These are phyloP conservation scores for Suillus clintonianus DNA, from an alignment of 768 basidiomycete species.

Conservation along the genomic window DNA sequence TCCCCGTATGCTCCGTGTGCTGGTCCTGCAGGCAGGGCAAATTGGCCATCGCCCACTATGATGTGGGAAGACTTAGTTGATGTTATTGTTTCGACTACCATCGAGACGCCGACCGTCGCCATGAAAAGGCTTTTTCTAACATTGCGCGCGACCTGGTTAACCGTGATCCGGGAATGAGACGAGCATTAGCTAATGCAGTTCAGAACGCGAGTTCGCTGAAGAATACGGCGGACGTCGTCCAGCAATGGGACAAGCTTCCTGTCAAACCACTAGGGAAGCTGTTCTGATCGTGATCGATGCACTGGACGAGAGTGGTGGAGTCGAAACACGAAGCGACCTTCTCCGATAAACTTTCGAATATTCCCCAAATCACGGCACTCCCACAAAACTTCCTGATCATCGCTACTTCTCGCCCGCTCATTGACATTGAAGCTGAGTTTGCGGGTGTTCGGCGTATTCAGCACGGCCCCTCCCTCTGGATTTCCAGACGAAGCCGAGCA, in stretches of 20 bases:
- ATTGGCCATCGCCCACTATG: not conserved
- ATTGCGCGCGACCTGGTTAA: conserved; percentile 16
- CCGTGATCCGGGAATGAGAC: not conserved
- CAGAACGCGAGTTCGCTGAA: not conserved
- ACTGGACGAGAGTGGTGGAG: conserved; percentile 16
- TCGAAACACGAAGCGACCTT: conserved; percentile 6
- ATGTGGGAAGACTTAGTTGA: conserved; percentile 13
- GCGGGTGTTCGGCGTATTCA: not conserved
- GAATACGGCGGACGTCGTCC: not conserved
- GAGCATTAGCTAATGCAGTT: not conserved
- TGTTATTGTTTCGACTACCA: conserved; percentile 19
- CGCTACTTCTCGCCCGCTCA: conserved; percentile 10
- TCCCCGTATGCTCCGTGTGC: too few relatives aligned
- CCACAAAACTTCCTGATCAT: conserved; percentile 4
- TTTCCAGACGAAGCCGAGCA: not conserved
- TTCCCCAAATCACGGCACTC: not conserved
- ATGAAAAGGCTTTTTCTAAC: conserved; percentile 16
- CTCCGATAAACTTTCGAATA: conserved; percentile 3
- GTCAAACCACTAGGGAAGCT: conserved; percentile 17
- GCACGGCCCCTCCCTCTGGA: not conserved
- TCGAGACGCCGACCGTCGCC: conserved; percentile 4
- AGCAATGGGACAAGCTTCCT: conserved; percentile 19
- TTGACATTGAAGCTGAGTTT: conserved; percentile 1
- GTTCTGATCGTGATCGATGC: conserved; percentile 28
- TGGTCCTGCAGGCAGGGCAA: not conserved